Evolutionary conservation across 139 green algal species (phyloP).

Genomic region (Volvox africanus): DNA sequence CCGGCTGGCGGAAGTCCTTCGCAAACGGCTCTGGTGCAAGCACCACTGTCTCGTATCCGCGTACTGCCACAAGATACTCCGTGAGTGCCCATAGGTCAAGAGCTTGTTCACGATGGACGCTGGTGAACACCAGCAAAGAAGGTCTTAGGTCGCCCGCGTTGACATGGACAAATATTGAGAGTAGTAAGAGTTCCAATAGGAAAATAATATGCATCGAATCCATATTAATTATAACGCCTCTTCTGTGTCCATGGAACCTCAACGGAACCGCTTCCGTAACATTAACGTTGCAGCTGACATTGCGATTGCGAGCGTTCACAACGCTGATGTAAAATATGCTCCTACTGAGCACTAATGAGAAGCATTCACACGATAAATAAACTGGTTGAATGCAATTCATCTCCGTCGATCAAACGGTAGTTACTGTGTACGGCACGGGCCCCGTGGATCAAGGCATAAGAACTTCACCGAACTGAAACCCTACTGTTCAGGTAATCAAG

Average conservation of each 20-base stretch:
- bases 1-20: not conserved
- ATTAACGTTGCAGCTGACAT: too few relatives aligned
- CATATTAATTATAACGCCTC: not conserved
- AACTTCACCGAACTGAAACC: too few relatives aligned
- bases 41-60: not conserved
- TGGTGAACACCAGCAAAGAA: not conserved
- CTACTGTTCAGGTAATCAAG: too few relatives aligned
- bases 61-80: not conserved
- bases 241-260: not conserved
- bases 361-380: not conserved
- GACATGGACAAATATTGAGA: not conserved
- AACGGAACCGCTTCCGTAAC: not conserved
- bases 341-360: not conserved
- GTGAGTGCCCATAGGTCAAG: conserved; percentile 13
- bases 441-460: too few relatives aligned
- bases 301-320: too few relatives aligned
- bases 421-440: too few relatives aligned
- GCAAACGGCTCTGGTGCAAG: not conserved
- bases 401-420: not conserved
- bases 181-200: not conserved
- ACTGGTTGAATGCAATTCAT: not conserved
- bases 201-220: not conserved
- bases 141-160: not conserved
- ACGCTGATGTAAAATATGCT: too few relatives aligned
- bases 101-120: conserved; percentile 23